Evolutionary conservation across 108 stramenopile species (phyloP).

Genomic region (Aurantiochytrium sp.): DNA sequence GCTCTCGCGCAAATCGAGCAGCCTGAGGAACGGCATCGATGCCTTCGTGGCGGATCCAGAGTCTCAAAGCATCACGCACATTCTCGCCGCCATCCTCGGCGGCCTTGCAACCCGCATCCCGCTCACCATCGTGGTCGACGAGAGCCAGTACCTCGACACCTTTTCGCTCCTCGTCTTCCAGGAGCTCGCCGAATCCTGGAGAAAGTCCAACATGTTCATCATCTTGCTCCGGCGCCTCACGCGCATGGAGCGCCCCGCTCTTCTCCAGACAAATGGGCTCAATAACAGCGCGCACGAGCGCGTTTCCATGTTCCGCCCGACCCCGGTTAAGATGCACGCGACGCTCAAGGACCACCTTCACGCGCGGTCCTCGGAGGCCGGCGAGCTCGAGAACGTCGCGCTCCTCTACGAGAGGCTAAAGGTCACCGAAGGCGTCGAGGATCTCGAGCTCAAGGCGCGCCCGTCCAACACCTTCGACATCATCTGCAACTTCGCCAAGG

Average conservation of each 20-base stretch:
- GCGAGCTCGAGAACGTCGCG: neutral
- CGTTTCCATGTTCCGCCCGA: neutral
- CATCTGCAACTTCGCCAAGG: neutral
- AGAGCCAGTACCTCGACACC: slow-evolving; percentile 5
- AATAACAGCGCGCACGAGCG: neutral
- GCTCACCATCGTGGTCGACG: slow-evolving; percentile 5
- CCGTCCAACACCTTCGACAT: neutral
- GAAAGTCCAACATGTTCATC: neutral
- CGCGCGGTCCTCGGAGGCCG: neutral
- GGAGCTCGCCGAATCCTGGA: neutral
- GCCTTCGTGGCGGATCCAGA: neutral
- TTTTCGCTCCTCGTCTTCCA: slow-evolving; percentile 10
- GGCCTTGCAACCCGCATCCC: neutral
- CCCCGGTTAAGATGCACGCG: neutral
- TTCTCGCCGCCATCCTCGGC: neutral
- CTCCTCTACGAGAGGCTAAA: neutral
- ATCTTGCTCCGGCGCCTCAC: neutral
- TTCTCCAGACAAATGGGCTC: neutral
- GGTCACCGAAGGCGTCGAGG: neutral
- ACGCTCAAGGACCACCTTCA: neutral
- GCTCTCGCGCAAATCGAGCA: neutral
- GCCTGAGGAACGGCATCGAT: neutral
- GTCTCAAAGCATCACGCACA: neutral
- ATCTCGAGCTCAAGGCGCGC: neutral
- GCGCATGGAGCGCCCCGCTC: neutral